Evolutionary conservation across 163 green algal genomes (phyloP), one percentile per base, ranked within the genome.

Genomic region (Scenedesmus sp.): DNA sequence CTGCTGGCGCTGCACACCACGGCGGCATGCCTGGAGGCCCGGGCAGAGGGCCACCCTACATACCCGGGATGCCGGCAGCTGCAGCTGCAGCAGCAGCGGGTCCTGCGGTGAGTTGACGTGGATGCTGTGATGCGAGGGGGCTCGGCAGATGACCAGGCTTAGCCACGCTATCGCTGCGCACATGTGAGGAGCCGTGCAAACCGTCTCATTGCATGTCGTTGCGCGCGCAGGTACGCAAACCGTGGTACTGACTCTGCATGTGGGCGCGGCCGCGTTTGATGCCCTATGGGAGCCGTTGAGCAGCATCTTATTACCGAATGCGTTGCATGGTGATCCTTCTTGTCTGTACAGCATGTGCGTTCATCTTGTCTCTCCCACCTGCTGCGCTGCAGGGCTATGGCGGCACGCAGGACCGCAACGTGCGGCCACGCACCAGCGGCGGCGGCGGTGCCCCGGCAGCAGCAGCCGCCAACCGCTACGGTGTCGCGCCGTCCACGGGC

Each of bases 341-440:
- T 56, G 49, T 12, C 49, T 56, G n/a, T n/a, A n/a, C n/a, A n/a
- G n/a, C n/a, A n/a, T n/a, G n/a, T n/a, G n/a, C n/a, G n/a, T n/a
- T n/a, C n/a, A n/a, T n/a, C n/a, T n/a, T n/a, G n/a, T n/a, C n/a
- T n/a, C n/a, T n/a, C n/a, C n/a, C n/a, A n/a, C 49, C 15, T 24
- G 56, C 56, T 26, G 56, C 18, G 0, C 40, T 53, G 13, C 24
- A 86, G 37, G 65, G 81, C 49, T 86, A 87, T 16, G 53, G 82
- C 18, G 51, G 1, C 35, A 20, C 2, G 2, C 78, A 40, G 42
- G 78, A 61, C 30, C 44, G 85, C 43, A 90, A 85, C 59, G 85
- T 90, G 33, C 85, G 85, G 33, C 85, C 70, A 15, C 76, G 85
- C 70, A 51, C 18, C 18, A 85, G 85, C 37, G 85, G 70, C n/a